Conservation (phyloP, 345 rosid genomes). For the Salix dunnii region DNA sequence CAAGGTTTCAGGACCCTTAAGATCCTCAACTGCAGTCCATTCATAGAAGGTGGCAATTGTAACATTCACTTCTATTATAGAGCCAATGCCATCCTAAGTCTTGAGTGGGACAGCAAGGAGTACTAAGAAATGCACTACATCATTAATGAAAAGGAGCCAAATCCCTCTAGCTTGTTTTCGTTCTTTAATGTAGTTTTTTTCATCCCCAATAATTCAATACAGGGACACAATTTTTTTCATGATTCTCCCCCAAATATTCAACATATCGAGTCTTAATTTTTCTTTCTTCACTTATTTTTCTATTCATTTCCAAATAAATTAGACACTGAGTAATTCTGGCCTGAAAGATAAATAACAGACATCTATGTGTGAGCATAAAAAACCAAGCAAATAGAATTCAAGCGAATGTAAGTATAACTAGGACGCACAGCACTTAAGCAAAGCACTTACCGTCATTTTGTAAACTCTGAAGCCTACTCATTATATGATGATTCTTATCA, state of each 20-base stretch:
- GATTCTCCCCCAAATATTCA: no score
- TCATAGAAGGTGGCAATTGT: neutral
- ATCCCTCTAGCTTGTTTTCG: no score
- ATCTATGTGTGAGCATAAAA: neutral
- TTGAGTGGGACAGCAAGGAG: no score
- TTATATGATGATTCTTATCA: conserved; percentile 56
- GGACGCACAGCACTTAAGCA: neutral
- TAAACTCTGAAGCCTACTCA: conserved; percentile 57
- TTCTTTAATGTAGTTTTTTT: neutral
- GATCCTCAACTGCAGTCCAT: neutral
- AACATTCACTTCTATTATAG: neutral
- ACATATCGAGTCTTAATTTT: neutral
- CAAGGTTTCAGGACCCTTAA: neutral
- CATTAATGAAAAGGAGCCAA: neutral
- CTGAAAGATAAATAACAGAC: neutral
- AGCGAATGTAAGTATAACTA: neutral
- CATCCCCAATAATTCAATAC: neutral
- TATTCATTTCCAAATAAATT: neutral
- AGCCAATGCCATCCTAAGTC: neutral
- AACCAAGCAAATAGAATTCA: neutral
- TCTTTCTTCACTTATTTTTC: neutral
- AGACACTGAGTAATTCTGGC: neutral
- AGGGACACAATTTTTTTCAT: neutral
- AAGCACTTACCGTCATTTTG: conserved; percentile 50
- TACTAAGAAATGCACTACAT: no score